phyloP scores from a whole-genome alignment of 352 stramenopile genomes.

The Phytopythium aichiense region DNA sequence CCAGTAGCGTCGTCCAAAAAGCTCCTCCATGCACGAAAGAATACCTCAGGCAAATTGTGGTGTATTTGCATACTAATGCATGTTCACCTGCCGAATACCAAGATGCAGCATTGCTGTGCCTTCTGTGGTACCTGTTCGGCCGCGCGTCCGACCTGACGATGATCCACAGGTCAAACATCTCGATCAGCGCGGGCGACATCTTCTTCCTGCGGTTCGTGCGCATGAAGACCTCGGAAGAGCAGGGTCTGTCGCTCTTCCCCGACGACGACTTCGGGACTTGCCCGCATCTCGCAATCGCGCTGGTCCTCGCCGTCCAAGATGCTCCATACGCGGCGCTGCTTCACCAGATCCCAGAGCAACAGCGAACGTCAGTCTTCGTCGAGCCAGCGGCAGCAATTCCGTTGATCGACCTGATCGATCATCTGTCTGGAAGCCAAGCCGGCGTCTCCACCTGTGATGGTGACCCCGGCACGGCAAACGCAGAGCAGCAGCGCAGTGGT shows the following conservation, averaged over 20 bases:
- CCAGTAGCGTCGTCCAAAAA: too few relatives aligned
- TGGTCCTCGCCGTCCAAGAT: slow-evolving; percentile 6
- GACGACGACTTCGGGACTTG: slow-evolving; percentile 16
- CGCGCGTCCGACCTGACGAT: slow-evolving; percentile 21
- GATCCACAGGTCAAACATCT: slow-evolving; percentile 16
- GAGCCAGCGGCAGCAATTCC: too few relatives aligned
- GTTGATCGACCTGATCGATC: background rate
- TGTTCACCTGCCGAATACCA: too few relatives aligned
- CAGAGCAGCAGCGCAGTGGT: too few relatives aligned
- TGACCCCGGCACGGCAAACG: too few relatives aligned
- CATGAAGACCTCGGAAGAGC: slow-evolving; percentile 23
- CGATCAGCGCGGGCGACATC: slow-evolving; percentile 9
- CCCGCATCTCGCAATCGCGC: slow-evolving; percentile 12
- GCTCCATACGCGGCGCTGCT: background rate
- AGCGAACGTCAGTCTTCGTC: background rate
- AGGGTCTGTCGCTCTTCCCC: slow-evolving; percentile 24
- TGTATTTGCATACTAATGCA: too few relatives aligned
- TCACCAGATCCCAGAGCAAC: slow-evolving; percentile 7
- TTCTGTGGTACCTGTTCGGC: slow-evolving; percentile 8
- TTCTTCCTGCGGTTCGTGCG: slow-evolving; percentile 18
- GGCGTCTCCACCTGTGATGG: too few relatives aligned
- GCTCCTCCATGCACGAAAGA: too few relatives aligned
- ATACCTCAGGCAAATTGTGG: too few relatives aligned
- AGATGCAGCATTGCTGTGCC: too few relatives aligned
- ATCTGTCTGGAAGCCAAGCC: background rate